These are phyloP conservation scores for Chlamydomonas sp. DNA, from an alignment of 139 green algal species.

Conservation along the genomic window DNA sequence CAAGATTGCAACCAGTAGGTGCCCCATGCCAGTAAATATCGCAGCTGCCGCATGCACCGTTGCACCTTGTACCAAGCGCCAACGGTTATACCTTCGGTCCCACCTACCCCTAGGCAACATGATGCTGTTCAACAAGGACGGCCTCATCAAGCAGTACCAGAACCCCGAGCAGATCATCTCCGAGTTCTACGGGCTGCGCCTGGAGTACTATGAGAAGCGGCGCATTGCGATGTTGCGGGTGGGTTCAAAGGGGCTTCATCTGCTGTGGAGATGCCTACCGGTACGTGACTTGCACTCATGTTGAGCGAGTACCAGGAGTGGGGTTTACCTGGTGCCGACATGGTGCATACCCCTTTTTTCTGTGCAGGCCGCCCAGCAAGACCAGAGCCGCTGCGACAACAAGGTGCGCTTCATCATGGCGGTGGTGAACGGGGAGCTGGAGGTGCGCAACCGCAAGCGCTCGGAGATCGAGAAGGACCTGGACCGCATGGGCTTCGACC, in stretches of 20 bases:
- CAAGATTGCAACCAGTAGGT: slow-evolving; percentile 82
- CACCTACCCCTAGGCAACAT: slow-evolving; percentile 88
- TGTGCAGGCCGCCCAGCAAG: slow-evolving; percentile 70
- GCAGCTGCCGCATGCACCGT: not conserved
- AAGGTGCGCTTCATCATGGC: slow-evolving; percentile 94
- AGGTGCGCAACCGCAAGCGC: slow-evolving; percentile 83
- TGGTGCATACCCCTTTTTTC: not conserved
- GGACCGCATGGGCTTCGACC: slow-evolving; percentile 79
- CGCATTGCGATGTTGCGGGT: slow-evolving; percentile 73
- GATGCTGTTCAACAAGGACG: slow-evolving; percentile 94
- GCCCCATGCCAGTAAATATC: not conserved
- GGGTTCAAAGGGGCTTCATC: not conserved
- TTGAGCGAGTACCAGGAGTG: too few species aligned
- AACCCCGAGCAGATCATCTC: slow-evolving; percentile 88
- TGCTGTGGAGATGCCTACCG: too few species aligned
- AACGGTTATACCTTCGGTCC: not conserved
- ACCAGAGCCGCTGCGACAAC: slow-evolving; percentile 88
- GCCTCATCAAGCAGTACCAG: slow-evolving; percentile 92
- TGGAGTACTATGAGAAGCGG: slow-evolving; percentile 90
- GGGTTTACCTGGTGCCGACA: too few species aligned
- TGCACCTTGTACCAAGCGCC: not conserved
- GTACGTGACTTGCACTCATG: too few species aligned
- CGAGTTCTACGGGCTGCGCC: slow-evolving; percentile 92
- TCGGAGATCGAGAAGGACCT: slow-evolving; percentile 90
- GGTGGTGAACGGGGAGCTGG: slow-evolving; percentile 87